A percentile compares a stretch with the other conserved stretches of the same genome.
Evolutionary conservation across 2,329 filamentous ascomycete species (phyloP).

Genomic region (Colletotrichum agaves): DNA sequence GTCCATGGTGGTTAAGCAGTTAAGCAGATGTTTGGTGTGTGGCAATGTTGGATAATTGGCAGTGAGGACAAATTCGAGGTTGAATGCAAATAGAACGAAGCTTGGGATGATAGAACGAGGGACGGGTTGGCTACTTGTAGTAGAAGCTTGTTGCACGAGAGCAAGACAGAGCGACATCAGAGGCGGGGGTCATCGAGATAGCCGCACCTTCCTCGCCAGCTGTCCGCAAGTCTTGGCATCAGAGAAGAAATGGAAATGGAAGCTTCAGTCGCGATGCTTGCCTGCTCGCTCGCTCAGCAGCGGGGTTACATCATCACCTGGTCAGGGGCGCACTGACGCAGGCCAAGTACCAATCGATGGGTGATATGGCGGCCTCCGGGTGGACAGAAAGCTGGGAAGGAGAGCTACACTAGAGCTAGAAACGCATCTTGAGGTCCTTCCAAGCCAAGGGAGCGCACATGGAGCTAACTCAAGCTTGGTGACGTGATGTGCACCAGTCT

Average conservation of each 20-base stretch:
- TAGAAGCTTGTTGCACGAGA: constrained; percentile 17
- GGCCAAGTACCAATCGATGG: constrained; percentile 31
- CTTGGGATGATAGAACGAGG: background rate
- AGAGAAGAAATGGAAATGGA: background rate
- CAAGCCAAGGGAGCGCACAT: constrained; percentile 24
- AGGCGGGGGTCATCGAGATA: constrained; percentile 28
- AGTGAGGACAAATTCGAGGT: background rate
- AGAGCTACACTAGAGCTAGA: background rate
- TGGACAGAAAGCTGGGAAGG: constrained; percentile 11
- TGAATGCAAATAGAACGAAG: background rate
- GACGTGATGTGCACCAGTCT: constrained; percentile 30
- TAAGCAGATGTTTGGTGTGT: background rate
- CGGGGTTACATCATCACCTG: constrained; percentile 36
- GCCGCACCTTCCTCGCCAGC: constrained; percentile 10
- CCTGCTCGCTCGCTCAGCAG: constrained; percentile 18
- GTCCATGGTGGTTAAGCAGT: constrained; percentile 56
- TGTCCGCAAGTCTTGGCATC: constrained; percentile 26
- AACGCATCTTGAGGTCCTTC: background rate
- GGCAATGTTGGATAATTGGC: background rate
- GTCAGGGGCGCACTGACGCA: constrained; percentile 35
- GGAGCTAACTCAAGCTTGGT: constrained; percentile 31
- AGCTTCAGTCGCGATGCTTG: constrained; percentile 19
- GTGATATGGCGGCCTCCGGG: background rate
- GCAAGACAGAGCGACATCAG: constrained; percentile 21
- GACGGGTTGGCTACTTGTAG: constrained; percentile 34